Base-by-base conservation (phyloP, 2,329 filamentous ascomycete genomes). In the Penicillium rolfsii region DNA sequence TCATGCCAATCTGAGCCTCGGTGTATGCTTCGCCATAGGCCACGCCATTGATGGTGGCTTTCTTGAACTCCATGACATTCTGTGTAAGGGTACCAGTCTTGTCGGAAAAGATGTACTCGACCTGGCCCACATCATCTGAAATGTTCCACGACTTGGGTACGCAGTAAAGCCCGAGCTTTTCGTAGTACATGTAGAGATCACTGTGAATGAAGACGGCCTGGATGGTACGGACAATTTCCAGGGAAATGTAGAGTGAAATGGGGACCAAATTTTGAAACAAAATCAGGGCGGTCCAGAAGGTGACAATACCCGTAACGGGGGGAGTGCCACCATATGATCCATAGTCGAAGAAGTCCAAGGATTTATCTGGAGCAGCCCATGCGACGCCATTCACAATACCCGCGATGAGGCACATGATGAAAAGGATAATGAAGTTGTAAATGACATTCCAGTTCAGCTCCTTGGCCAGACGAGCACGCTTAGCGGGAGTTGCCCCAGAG, bases 71-170 rank as follows among this genome's bases (percentile, higher is more conserved):
- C 95, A 96, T 96, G 56, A 96, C 90, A 74, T 96, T 96, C 71
- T 96, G 91, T 0, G 91, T 96, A 65, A 96, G 80, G 2, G 91
- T 96, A 60, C 91, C 91, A 0, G 91, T 96, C 79, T 96, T 96
- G 82, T 96, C 91, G 0, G 91, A 97, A 77, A 99, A 99, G 67
- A 99, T 97, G 81, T 98, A 99, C 78, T 98, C 95, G 64, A 99
- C 97, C 78, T 99, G 95, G 12, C 95, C 95, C 50, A 99, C 84
- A 71, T 99, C 96, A 73, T 99, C 95, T 0, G 94, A 98, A 54
- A 99, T 98, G 74, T 98, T 99, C 95, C 95, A 99, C 0, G 93
- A 93, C 73, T 98, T 98, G 5, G 96, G 95, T 11, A 96, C 92
- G 74, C 96, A 99, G 1, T 94, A 93, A 73, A 97, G 93, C 71